Conservation (phyloP, 164 flowering plant genomes). For the Brasenia schreberi region DNA sequence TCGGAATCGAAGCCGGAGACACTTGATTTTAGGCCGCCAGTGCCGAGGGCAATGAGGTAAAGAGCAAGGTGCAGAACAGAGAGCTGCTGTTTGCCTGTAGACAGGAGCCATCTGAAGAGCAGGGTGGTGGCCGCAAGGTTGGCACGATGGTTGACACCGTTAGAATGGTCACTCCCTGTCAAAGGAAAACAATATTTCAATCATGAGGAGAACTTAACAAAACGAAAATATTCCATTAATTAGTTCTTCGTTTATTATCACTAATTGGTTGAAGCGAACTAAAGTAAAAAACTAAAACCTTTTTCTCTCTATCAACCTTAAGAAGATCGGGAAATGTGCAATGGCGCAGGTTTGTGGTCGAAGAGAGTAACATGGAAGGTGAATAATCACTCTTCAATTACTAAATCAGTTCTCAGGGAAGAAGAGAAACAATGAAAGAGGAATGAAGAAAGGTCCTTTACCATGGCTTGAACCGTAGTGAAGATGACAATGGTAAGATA, state of each 20-base stretch:
- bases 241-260: too few relatives aligned
- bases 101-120: slow-evolving; percentile 30
- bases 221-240: too few relatives aligned
- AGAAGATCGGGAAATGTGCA: background rate
- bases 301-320: too few relatives aligned
- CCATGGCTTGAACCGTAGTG: slow-evolving; percentile 74
- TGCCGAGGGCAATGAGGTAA: slow-evolving; percentile 88
- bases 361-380: background rate
- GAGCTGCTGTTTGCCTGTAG: slow-evolving; percentile 37
- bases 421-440: background rate
- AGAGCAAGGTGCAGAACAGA: slow-evolving; percentile 59
- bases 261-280: too few relatives aligned
- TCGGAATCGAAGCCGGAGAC: slow-evolving; percentile 94
- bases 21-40: slow-evolving; percentile 90
- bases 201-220: background rate
- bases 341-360: background rate
- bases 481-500: slow-evolving; percentile 81
- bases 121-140: slow-evolving; percentile 65
- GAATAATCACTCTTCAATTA: background rate
- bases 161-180: slow-evolving; percentile 74
- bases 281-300: too few relatives aligned
- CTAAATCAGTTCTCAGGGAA: background rate
- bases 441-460: slow-evolving; percentile 6
- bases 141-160: slow-evolving; percentile 71
- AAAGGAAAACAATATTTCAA: background rate